A percentile compares a stretch with the other conserved stretches of the same genome.
phyloP scores from a whole-genome alignment of 768 basidiomycete species.

The Suillus ampliporus region DNA sequence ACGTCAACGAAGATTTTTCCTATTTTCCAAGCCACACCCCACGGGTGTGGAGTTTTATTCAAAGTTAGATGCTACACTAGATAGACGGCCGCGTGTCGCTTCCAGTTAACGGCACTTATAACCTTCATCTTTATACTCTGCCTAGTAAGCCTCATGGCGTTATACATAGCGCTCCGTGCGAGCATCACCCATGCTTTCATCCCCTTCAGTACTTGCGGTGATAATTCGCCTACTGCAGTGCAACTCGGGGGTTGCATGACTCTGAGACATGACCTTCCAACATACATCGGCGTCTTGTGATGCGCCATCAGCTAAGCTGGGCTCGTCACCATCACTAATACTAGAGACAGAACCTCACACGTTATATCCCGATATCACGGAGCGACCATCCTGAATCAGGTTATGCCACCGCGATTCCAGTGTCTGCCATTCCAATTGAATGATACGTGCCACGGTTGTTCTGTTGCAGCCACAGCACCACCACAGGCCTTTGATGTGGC shows the following conservation, averaged over 20 bases:
- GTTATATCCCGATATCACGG: slow-evolving; percentile 3
- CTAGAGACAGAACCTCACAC: background rate
- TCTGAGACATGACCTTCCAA: background rate
- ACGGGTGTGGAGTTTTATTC: slow-evolving; percentile 28
- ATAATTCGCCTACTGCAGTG: slow-evolving; percentile 5
- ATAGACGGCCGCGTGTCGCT: background rate
- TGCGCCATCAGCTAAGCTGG: background rate
- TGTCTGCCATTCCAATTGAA: background rate
- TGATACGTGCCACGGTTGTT: slow-evolving; percentile 3
- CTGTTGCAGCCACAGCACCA: background rate
- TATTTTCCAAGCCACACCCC: slow-evolving; percentile 27
- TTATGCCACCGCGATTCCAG: background rate
- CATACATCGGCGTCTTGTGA: background rate
- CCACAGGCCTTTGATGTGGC: background rate
- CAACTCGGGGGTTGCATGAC: background rate
- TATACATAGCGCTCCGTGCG: slow-evolving; percentile 5
- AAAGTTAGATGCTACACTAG: background rate
- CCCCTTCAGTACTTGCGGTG: slow-evolving; percentile 7
- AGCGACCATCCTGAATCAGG: background rate
- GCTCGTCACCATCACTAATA: slow-evolving; percentile 1
- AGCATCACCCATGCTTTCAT: background rate
- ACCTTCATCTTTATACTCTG: background rate
- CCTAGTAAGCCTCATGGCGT: background rate
- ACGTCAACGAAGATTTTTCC: slow-evolving; percentile 13
- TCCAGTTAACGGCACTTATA: background rate